phyloP scores from a whole-genome alignment of 83 land plant species.

The Picea abies region DNA sequence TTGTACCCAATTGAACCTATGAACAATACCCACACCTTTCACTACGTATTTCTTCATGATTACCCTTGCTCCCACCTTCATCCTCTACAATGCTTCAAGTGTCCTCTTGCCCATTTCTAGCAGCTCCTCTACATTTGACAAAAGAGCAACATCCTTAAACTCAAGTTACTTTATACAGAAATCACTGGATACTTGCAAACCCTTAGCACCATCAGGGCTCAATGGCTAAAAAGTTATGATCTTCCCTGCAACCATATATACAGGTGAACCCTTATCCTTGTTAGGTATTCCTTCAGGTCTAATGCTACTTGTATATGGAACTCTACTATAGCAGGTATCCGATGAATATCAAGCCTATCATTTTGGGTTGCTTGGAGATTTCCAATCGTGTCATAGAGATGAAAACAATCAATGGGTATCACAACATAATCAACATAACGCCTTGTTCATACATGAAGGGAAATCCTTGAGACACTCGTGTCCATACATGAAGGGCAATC shows the following conservation, averaged over 20 bases:
- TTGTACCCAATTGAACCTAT: slow-evolving; percentile 77
- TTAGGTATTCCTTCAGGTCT: slow-evolving; percentile 31
- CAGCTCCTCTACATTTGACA: neutral
- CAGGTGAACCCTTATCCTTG: slow-evolving; percentile 43
- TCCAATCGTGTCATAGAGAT: slow-evolving; percentile 19
- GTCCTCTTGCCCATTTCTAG: slow-evolving; percentile 27
- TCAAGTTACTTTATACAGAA: neutral
- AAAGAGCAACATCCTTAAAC: too few relatives aligned
- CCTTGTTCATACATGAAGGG: slow-evolving; percentile 56
- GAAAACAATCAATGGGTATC: slow-evolving; percentile 14
- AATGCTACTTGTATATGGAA: slow-evolving; percentile 61
- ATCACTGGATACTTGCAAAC: neutral
- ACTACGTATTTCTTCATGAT: slow-evolving; percentile 67
- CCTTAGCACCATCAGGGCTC: slow-evolving; percentile 10
- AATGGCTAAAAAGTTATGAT: slow-evolving; percentile 45
- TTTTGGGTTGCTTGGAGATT: slow-evolving; percentile 38
- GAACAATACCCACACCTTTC: slow-evolving; percentile 82
- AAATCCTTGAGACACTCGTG: slow-evolving; percentile 25
- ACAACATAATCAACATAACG: slow-evolving; percentile 21
- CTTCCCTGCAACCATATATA: slow-evolving; percentile 3
- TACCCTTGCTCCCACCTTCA: slow-evolving; percentile 52
- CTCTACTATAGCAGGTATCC: slow-evolving; percentile 68
- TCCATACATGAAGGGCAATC: too few relatives aligned
- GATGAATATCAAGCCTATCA: slow-evolving; percentile 55
- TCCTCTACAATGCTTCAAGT: slow-evolving; percentile 48